phyloP scores from a whole-genome alignment of 1,139 yeast genomes.

The Geotrichum carabidarum region DNA sequence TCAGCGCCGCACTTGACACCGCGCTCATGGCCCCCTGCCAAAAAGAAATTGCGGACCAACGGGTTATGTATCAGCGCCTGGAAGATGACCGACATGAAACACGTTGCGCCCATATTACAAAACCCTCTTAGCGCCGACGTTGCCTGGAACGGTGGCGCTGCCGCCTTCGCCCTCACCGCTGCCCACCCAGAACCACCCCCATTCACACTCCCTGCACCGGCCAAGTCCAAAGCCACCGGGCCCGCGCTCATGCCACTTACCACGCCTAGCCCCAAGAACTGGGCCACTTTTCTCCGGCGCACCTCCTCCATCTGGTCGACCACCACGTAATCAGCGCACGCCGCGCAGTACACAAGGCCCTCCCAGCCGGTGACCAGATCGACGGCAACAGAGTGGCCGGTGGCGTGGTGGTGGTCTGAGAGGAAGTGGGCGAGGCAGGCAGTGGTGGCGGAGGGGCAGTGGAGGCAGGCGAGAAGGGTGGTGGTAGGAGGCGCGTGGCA shows the following conservation, averaged over 20 bases:
- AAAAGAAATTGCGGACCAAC: constrained; percentile 65
- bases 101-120: constrained; percentile 91
- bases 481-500: constrained; percentile 20
- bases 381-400: constrained; percentile 67
- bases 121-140: constrained; percentile 78
- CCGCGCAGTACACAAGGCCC: constrained; percentile 54
- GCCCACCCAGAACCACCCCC: not conserved
- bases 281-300: constrained; percentile 37
- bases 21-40: constrained; percentile 59
- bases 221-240: not conserved
- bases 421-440: constrained; percentile 69
- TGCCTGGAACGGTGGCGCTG: constrained; percentile 46
- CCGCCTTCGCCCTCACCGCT: constrained; percentile 31
- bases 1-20: constrained; percentile 22
- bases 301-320: constrained; percentile 53
- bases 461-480: constrained; percentile 55
- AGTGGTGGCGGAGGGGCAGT: constrained; percentile 53
- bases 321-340: constrained; percentile 67
- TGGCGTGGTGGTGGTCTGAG: constrained; percentile 52
- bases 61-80: constrained; percentile 90
- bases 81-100: constrained; percentile 86
- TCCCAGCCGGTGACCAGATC: constrained; percentile 26
- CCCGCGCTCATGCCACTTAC: constrained; percentile 18
- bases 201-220: too few species aligned
- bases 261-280: constrained; percentile 8